Conservation (phyloP, 805 yeast species). For the Komagataella pastoris region DNA sequence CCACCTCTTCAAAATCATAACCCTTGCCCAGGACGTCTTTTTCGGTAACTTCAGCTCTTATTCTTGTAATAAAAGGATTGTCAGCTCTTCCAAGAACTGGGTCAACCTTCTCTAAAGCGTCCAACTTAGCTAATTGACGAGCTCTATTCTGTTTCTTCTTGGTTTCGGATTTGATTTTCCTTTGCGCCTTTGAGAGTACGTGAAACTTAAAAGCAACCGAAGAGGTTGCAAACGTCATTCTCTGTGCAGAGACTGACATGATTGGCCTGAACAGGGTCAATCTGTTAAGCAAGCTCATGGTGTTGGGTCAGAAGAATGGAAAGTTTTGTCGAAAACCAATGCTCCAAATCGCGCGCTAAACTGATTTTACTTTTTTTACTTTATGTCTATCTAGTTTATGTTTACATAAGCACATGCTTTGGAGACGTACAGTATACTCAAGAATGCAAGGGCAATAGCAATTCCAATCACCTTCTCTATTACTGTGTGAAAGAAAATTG, state of each 20-base stretch:
- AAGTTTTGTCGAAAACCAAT: not conserved
- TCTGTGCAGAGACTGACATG: not conserved
- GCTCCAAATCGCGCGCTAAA: not conserved
- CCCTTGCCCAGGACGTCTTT: constrained; percentile 51
- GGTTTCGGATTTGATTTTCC: constrained; percentile 1
- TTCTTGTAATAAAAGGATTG: constrained; percentile 55
- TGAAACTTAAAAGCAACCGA: not conserved
- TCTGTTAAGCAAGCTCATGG: not conserved
- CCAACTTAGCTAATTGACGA: constrained; percentile 6
- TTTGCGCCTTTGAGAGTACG: not conserved
- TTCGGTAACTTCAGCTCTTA: constrained; percentile 53
- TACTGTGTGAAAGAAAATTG: constrained; percentile 35
- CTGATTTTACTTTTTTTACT: not conserved
- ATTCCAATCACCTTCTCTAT: constrained; percentile 32
- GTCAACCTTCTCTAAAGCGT: constrained; percentile 35
- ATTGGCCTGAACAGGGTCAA: not conserved
- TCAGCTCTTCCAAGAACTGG: constrained; percentile 71
- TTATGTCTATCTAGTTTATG: not conserved
- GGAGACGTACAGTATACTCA: constrained; percentile 13
- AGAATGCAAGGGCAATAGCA: constrained; percentile 21
- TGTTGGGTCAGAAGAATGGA: not conserved
- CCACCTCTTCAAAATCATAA: constrained; percentile 50
- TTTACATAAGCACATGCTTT: not conserved
- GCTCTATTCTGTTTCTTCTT: constrained; percentile 17
- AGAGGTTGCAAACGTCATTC: not conserved